phyloP scores from a whole-genome alignment of 192 early-diverging fungal species.

The Helicostylum pulchrum region DNA sequence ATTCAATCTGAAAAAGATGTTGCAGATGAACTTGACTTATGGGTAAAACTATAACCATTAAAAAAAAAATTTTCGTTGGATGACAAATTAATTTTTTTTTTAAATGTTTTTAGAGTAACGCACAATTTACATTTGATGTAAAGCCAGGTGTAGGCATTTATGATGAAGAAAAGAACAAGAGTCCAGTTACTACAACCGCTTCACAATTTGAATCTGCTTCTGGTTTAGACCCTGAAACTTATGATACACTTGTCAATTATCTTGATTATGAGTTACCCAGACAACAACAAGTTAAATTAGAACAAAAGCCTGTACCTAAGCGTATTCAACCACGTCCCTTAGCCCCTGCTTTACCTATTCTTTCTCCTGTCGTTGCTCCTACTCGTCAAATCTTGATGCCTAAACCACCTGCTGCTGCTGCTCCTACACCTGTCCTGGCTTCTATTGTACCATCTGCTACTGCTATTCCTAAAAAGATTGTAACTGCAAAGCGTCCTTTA shows the following conservation, averaged over 20 bases:
- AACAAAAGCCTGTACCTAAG: conserved; percentile 16
- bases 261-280: conserved; percentile 35
- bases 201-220: conserved; percentile 9
- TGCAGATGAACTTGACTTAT: conserved; percentile 66
- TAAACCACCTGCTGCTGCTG: conserved; percentile 22
- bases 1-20: conserved; percentile 56
- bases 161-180: conserved; percentile 33
- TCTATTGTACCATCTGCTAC: background rate
- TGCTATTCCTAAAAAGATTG: background rate
- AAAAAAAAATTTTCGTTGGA: too few species aligned
- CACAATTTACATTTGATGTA: conserved; percentile 71
- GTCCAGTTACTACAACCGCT: background rate
- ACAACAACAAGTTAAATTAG: conserved; percentile 23
- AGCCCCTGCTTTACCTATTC: conserved; percentile 9
- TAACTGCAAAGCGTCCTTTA: background rate
- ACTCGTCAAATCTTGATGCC: conserved; percentile 20
- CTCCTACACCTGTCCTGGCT: background rate
- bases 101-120: conserved; percentile 45
- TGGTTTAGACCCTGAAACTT: conserved; percentile 27
- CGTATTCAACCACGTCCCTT: conserved; percentile 22
- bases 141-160: conserved; percentile 48
- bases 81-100: background rate
- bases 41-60: conserved; percentile 41
- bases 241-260: conserved; percentile 35
- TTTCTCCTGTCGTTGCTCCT: background rate